Conservation (phyloP, 2,329 filamentous ascomycete species). For the Sporothrix variecibatus region DNA sequence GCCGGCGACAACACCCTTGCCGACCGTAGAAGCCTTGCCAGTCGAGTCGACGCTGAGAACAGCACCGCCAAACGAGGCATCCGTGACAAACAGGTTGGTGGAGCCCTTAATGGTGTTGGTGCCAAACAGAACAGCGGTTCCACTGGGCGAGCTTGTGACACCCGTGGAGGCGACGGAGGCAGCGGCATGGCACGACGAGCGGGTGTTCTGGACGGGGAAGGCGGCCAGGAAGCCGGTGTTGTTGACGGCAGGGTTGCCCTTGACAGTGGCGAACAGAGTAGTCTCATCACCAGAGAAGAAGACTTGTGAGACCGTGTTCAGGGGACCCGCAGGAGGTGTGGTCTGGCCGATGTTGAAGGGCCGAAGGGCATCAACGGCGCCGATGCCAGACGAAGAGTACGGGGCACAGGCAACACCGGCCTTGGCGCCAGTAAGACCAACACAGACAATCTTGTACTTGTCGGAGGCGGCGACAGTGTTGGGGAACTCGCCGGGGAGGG, state of each 20-base stretch:
- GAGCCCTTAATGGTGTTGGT: conserved; percentile 48
- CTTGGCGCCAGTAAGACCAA: conserved; percentile 47
- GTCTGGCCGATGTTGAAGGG: conserved; percentile 55
- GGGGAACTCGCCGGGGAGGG: conserved; percentile 54
- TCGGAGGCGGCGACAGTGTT: conserved; percentile 52
- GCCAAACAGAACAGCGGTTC: conserved; percentile 60
- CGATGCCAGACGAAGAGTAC: conserved; percentile 44
- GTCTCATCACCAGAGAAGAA: conserved; percentile 60
- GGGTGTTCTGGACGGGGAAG: conserved; percentile 45
- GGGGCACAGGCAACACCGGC: conserved; percentile 49
- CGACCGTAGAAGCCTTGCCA: conserved; percentile 40
- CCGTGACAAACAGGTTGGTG: conserved; percentile 54
- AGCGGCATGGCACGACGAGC: conserved; percentile 20
- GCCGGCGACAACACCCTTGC: conserved; percentile 47
- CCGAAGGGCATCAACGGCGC: conserved; percentile 48
- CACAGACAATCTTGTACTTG: conserved; percentile 48
- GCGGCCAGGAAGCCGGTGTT: conserved; percentile 59
- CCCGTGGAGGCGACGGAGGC: conserved; percentile 35
- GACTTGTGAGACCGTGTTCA: conserved; percentile 61
- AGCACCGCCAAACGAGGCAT: conserved; percentile 59
- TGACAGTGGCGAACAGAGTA: conserved; percentile 58
- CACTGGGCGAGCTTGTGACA: conserved; percentile 47
- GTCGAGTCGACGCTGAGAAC: conserved; percentile 47
- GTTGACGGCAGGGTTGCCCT: conserved; percentile 57
- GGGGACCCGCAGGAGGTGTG: conserved; percentile 59